These are phyloP conservation scores for Apophysomyces ossiformis DNA, from an alignment of 371 early-diverging fungal species.

Conservation along the genomic window DNA sequence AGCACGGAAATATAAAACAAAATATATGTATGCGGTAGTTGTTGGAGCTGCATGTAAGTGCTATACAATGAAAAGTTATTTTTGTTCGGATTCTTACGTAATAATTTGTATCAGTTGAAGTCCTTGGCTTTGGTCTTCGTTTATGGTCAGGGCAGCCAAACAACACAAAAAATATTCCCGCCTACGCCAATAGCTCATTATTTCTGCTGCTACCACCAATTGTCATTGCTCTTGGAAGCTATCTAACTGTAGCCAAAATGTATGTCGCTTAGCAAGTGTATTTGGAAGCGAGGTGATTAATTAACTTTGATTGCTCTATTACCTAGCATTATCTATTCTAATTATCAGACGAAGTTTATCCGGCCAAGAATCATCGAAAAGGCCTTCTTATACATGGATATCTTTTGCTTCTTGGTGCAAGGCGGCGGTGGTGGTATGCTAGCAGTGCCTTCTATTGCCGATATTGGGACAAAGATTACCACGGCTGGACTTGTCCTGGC, in stretches of 20 bases:
- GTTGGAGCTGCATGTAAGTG: slow-evolving; percentile 5
- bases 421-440: slow-evolving; percentile 11
- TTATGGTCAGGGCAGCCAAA: slow-evolving; percentile 10
- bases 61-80: too few species aligned
- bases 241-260: slow-evolving; percentile 10
- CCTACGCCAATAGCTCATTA: background rate
- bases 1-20: slow-evolving; percentile 5
- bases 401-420: slow-evolving; percentile 8
- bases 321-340: background rate
- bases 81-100: too few species aligned
- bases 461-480: background rate
- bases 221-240: slow-evolving; percentile 7
- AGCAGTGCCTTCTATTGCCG: slow-evolving; percentile 3
- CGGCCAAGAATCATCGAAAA: background rate
- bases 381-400: slow-evolving; percentile 8
- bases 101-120: background rate
- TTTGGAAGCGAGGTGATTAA: background rate
- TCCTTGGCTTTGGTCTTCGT: slow-evolving; percentile 6
- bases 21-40: slow-evolving; percentile 12
- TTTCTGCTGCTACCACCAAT: slow-evolving; percentile 12
- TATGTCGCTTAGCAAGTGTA: background rate
- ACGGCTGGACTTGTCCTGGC: slow-evolving; percentile 4
- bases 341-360: slow-evolving; percentile 11
- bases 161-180: background rate
- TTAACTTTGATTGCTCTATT: background rate